These are phyloP conservation scores for Creolimax fragrantissima DNA, from an alignment of 78 protist genomes.

Conservation along the genomic window DNA sequence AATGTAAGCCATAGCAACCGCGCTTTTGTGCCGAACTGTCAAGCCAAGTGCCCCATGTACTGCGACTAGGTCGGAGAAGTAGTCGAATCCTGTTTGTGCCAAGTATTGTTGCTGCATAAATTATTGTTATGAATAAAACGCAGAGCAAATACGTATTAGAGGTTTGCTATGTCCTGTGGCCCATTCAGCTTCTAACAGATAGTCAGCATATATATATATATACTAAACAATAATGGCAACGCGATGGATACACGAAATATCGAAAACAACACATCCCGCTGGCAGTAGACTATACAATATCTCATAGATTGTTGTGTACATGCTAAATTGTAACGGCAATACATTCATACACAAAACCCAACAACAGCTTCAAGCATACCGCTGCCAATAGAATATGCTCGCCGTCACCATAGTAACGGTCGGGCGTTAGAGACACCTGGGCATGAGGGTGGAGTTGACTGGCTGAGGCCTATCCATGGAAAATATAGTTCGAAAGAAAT, in stretches of 20 bases:
- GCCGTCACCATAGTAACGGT: conserved; percentile 8
- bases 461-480: no score
- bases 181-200: no score
- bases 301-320: neutral
- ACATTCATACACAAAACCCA: no score
- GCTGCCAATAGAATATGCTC: neutral
- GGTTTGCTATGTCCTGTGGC: no score
- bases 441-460: conserved; percentile 18
- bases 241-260: no score
- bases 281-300: no score
- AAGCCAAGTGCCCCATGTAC: neutral
- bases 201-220: no score
- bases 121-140: no score
- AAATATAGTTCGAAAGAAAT: no score
- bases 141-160: no score
- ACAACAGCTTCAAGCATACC: neutral
- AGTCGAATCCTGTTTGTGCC: neutral
- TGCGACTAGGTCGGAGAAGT: neutral
- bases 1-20: neutral
- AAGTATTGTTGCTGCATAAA: neutral
- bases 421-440: neutral
- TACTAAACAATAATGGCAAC: no score
- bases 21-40: neutral
- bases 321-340: neutral
- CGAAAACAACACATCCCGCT: no score